Conservation (phyloP, 164 flowering plant genomes). For the Tinospora cordifolia region DNA sequence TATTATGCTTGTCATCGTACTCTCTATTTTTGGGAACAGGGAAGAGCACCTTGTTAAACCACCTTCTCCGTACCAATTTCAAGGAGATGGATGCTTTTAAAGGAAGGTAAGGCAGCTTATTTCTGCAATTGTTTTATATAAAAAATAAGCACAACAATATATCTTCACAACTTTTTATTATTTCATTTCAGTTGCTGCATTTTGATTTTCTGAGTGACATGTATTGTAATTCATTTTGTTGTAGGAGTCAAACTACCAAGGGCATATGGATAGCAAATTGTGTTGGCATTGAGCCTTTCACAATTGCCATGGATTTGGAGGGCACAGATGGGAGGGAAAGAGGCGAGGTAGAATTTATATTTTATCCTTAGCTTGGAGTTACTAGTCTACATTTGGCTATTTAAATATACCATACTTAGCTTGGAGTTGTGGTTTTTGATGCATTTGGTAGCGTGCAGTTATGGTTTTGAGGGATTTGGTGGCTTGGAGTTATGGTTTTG, state of each 20-base stretch:
- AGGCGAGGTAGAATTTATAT: conserved; percentile 43
- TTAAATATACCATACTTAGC: background rate
- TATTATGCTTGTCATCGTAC: background rate
- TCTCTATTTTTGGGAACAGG: conserved; percentile 29
- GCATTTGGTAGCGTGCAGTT: background rate
- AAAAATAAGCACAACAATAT: no score
- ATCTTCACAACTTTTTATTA: no score
- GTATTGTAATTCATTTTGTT: conserved; percentile 9
- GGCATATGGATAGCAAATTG: conserved; percentile 68
- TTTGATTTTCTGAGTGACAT: background rate
- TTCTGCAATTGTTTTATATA: background rate
- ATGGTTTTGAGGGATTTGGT: background rate
- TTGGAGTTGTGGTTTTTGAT: background rate
- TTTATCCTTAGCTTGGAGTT: background rate
- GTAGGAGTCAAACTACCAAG: conserved; percentile 60
- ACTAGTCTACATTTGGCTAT: background rate
- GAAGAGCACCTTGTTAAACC: conserved; percentile 65
- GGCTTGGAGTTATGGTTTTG: background rate
- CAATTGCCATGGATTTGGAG: conserved; percentile 71
- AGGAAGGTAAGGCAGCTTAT: conserved; percentile 42
- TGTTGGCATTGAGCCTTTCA: conserved; percentile 53
- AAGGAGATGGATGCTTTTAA: conserved; percentile 63
- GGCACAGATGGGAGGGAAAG: conserved; percentile 74
- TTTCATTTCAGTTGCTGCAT: no score
- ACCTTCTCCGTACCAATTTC: conserved; percentile 51